These are phyloP conservation scores for Metschnikowia reukaufii DNA, from an alignment of 805 yeast species.

Conservation along the genomic window DNA sequence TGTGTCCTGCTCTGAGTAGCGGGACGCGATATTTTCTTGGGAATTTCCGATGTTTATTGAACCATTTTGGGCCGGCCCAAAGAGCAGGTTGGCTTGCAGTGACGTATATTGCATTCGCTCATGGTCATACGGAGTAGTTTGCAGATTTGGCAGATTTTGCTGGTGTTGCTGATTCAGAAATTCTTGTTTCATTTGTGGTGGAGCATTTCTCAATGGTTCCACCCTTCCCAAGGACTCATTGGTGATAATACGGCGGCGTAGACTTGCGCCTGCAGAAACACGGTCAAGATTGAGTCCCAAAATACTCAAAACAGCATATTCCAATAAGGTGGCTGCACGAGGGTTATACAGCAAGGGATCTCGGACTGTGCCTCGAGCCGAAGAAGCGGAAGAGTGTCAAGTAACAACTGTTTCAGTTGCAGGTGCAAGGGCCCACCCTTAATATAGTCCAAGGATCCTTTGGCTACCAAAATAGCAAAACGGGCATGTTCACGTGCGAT, in stretches of 20 bases:
- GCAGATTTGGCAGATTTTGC: too few species aligned
- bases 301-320: constrained; percentile 60
- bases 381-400: constrained; percentile 49
- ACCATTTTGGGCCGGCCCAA: too few species aligned
- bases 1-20: too few species aligned
- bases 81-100: too few species aligned
- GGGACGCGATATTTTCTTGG: not conserved
- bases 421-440: constrained; percentile 79
- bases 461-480: constrained; percentile 63
- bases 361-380: constrained; percentile 51
- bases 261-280: constrained; percentile 1
- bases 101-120: too few species aligned
- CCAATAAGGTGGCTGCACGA: constrained; percentile 56
- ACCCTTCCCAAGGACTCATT: constrained; percentile 12
- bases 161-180: too few species aligned
- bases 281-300: constrained; percentile 49
- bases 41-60: too few species aligned
- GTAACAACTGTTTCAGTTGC: constrained; percentile 60
- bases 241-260: constrained; percentile 10
- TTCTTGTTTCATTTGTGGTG: not conserved
- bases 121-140: too few species aligned
- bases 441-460: constrained; percentile 77
- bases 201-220: not conserved
- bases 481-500: constrained; percentile 62
- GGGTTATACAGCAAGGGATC: constrained; percentile 54